Evolutionary conservation across 2,329 filamentous ascomycete species (phyloP).

Genomic region (Leptosphaerulina australis): DNA sequence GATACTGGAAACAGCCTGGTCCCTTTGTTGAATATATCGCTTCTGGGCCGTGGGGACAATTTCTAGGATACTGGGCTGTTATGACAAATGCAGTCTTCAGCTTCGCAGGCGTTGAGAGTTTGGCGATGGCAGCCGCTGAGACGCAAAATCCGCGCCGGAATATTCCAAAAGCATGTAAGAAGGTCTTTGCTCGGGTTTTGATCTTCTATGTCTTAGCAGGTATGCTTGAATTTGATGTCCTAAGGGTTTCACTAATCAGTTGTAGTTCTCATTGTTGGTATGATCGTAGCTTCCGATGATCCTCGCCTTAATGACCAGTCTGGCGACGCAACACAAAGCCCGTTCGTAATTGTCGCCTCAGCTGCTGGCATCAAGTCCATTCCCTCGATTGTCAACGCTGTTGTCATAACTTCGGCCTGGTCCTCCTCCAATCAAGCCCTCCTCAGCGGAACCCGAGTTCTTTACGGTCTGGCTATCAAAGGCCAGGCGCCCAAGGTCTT

Average conservation of each 20-base stretch:
- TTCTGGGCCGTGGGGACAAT: slow-evolving; percentile 62
- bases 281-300: slow-evolving; percentile 63
- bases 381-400: slow-evolving; percentile 74
- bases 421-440: slow-evolving; percentile 71
- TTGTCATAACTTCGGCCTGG: slow-evolving; percentile 74
- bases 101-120: slow-evolving; percentile 36
- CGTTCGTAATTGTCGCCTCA: slow-evolving; percentile 67
- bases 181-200: slow-evolving; percentile 59
- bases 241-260: neutral
- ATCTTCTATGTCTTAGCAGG: slow-evolving; percentile 58
- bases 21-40: slow-evolving; percentile 56
- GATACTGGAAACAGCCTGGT: slow-evolving; percentile 70
- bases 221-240: slow-evolving; percentile 18
- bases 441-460: slow-evolving; percentile 56
- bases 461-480: slow-evolving; percentile 56
- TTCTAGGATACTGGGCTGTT: slow-evolving; percentile 63
- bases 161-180: slow-evolving; percentile 60
- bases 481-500: slow-evolving; percentile 59
- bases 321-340: slow-evolving; percentile 35
- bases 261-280: slow-evolving; percentile 58
- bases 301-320: slow-evolving; percentile 54
- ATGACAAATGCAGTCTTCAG: slow-evolving; percentile 58
- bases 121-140: slow-evolving; percentile 41
- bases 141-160: slow-evolving; percentile 39
- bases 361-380: slow-evolving; percentile 70